Conservation (phyloP, 2,329 filamentous ascomycete species). For the Aspergillus tanneri region DNA sequence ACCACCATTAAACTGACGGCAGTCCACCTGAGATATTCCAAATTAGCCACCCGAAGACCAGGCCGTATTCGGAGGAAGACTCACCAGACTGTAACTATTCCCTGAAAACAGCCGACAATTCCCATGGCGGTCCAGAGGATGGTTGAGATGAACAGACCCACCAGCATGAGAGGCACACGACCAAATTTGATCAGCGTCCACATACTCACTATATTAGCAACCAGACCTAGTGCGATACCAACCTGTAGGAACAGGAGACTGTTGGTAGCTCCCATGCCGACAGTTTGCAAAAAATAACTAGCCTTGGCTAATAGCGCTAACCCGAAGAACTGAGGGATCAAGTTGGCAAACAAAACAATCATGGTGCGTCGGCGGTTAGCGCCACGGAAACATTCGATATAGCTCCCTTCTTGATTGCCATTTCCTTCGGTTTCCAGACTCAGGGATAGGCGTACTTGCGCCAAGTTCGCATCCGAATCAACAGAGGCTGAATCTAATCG, state of each 20-base stretch:
- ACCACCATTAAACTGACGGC: slow-evolving; percentile 47
- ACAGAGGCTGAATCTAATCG: slow-evolving; percentile 48
- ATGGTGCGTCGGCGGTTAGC: slow-evolving; percentile 29
- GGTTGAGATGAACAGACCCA: slow-evolving; percentile 27
- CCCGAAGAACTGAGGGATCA: slow-evolving; percentile 49
- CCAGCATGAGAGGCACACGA: slow-evolving; percentile 37
- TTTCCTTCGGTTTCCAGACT: slow-evolving; percentile 51
- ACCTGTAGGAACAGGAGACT: slow-evolving; percentile 48
- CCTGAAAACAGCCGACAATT: slow-evolving; percentile 48
- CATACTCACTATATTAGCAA: slow-evolving; percentile 47
- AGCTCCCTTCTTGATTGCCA: slow-evolving; percentile 23
- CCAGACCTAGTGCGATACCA: slow-evolving; percentile 47
- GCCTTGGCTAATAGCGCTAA: slow-evolving; percentile 46
- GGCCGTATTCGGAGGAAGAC: slow-evolving; percentile 11
- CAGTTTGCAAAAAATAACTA: slow-evolving; percentile 42
- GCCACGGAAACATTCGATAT: slow-evolving; percentile 28
- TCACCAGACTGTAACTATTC: slow-evolving; percentile 44
- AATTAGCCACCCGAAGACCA: too few species aligned
- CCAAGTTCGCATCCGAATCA: slow-evolving; percentile 35
- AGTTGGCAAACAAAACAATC: slow-evolving; percentile 41
- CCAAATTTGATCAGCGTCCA: slow-evolving; percentile 47
- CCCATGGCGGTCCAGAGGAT: slow-evolving; percentile 50
- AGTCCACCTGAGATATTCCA: slow-evolving; percentile 42
- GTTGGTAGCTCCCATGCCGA: slow-evolving; percentile 31
- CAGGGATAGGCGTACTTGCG: slow-evolving; percentile 43